Percentiles rank a stretch among this genome's conserved stretches.
These are phyloP conservation scores for Przewalskia tangutica DNA, from an alignment of 257 asterid species.

Conservation along the genomic window DNA sequence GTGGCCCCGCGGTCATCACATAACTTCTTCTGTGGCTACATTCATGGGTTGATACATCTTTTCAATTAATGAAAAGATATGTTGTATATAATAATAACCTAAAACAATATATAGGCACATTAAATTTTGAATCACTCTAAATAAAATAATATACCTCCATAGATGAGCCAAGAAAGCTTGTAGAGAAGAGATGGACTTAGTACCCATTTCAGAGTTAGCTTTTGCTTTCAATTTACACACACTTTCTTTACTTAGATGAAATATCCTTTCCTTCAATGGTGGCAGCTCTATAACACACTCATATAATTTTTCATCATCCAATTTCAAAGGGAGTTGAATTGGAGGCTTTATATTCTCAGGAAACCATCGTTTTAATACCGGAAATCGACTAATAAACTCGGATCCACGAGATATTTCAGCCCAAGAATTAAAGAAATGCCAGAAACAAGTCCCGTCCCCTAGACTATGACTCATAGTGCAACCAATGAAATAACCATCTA, in stretches of 20 bases:
- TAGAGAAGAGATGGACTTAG: not conserved
- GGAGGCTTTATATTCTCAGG: not conserved
- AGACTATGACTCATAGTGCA: constrained; percentile 30
- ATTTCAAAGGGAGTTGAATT: constrained; percentile 8
- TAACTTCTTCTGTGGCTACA: too few relatives aligned
- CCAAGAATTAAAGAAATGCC: constrained; percentile 48
- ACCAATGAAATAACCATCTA: constrained; percentile 30
- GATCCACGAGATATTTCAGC: constrained; percentile 31
- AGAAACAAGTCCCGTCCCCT: constrained; percentile 27
- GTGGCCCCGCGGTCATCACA: too few relatives aligned
- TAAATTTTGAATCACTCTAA: not conserved
- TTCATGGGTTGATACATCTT: too few relatives aligned
- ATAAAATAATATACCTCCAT: not conserved
- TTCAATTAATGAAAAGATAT: too few relatives aligned
- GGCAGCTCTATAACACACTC: not conserved
- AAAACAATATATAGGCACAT: not conserved
- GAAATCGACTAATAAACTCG: constrained; percentile 9
- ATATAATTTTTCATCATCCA: not conserved
- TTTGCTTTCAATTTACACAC: not conserved
- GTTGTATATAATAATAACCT: too few relatives aligned
- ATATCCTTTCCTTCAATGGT: constrained; percentile 17
- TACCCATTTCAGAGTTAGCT: not conserved
- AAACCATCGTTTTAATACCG: constrained; percentile 19
- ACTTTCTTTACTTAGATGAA: constrained; percentile 17
- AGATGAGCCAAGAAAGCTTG: constrained; percentile 6